phyloP scores from a whole-genome alignment of 169 alveolate species.

The Eimeria falciformis region DNA sequence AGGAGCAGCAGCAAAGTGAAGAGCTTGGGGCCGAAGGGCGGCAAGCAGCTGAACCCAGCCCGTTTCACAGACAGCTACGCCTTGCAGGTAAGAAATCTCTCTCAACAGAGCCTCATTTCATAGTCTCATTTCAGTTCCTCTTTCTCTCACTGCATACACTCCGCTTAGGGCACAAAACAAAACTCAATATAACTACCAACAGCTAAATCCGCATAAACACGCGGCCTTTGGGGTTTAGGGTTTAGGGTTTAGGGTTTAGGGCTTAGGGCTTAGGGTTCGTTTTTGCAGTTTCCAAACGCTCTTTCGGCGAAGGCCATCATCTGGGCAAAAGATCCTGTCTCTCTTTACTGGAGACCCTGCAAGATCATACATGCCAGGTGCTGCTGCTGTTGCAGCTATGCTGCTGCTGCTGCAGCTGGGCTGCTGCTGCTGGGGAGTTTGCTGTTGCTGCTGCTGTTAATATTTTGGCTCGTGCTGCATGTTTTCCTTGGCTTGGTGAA shows the following conservation, averaged over 20 bases:
- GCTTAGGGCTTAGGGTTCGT: slow-evolving; percentile 22
- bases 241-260: slow-evolving; percentile 16
- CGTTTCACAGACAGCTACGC: slow-evolving; percentile 57
- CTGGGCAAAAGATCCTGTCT: slow-evolving; percentile 72
- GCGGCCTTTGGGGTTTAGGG: background rate
- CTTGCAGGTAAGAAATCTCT: slow-evolving; percentile 36
- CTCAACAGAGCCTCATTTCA: no score
- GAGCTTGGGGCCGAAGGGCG: slow-evolving; percentile 50
- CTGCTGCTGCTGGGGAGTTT: background rate
- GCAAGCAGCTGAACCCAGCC: slow-evolving; percentile 56
- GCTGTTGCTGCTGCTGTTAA: background rate
- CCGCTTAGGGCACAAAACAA: no score
- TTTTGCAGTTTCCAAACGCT: slow-evolving; percentile 76
- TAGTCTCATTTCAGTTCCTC: no score
- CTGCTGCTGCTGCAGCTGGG: slow-evolving; percentile 6
- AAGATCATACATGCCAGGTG: slow-evolving; percentile 77
- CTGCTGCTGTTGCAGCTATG: slow-evolving; percentile 44
- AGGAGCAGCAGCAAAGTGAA: slow-evolving; percentile 44
- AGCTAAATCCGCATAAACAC: no score
- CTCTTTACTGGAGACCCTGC: slow-evolving; percentile 68
- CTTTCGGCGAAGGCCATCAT: slow-evolving; percentile 77
- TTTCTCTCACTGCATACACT: no score
- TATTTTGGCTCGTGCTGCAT: background rate
- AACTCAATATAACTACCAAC: no score
- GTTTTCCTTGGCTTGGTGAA: no score